Base-by-base conservation (phyloP, 2,329 filamentous ascomycete genomes). In the Byssothecium circinans region DNA sequence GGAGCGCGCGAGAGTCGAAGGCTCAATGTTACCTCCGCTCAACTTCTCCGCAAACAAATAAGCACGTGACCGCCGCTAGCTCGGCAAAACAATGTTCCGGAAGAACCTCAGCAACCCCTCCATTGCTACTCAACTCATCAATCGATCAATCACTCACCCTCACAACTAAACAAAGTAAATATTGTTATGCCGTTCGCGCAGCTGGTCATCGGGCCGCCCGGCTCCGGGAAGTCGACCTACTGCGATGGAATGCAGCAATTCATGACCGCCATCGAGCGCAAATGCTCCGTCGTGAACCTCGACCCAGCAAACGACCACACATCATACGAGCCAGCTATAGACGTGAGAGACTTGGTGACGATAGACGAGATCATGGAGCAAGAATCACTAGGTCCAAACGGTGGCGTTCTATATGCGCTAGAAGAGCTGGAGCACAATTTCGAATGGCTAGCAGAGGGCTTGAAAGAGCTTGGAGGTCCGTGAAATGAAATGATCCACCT, bases 161-260 rank as follows among this genome's bases (percentile, higher is more conserved):
- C n/a, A n/a, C n/a, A n/a, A n/a, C n/a, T n/a, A n/a, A n/a, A n/a
- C n/a, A n/a, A n/a, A n/a, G n/a, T n/a, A n/a, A n/a, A n/a, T n/a
- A n/a, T n/a, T n/a, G n/a, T n/a, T n/a, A 81, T 82, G 79, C 80
- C 80, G 5, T 82, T 83, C 49, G 79, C 77, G n/a, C 88, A 95
- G 75, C 84, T 96, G 35, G 85, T 96, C 30, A 85, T 96, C 62
- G 94, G 94, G n/a, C 92, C 91, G 58, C 94, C 94, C 6, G 94
- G 94, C 63, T 85, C 91, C 23, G 94, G 94, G 52, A 99, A 99
- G 76, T 96, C 91, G 56, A 99, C 94, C 7, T 96, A 96, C 71
- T 97, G 92, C 78, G 90, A 97, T 84, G 94, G 94, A 68, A 96
- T 99, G 88, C 89, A 96, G 67, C 94, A 99, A 75, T 99, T 99